phyloP scores from a whole-genome alignment of 345 rosid species.

The Arabis hirsuta region DNA sequence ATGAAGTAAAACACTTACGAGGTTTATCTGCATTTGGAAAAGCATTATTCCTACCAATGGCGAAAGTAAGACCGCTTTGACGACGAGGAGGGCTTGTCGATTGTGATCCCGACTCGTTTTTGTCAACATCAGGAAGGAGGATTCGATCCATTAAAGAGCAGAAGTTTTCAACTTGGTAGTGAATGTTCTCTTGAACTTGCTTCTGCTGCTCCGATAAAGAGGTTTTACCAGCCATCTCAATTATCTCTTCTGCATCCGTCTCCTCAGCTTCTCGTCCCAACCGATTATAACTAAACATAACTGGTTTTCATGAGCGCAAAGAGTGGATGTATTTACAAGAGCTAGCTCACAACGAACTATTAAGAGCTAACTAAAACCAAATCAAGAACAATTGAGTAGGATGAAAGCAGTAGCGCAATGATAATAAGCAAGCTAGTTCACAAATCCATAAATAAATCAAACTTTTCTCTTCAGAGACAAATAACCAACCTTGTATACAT shows the following conservation, averaged over 20 bases:
- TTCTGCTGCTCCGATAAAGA: constrained; percentile 74
- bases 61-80: constrained; percentile 80
- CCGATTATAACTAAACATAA: constrained; percentile 67
- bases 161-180: constrained; percentile 62
- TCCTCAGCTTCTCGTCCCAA: constrained; percentile 79
- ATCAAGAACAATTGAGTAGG: background rate
- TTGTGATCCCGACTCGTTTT: constrained; percentile 34
- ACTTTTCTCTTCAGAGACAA: background rate
- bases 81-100: constrained; percentile 47
- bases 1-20: constrained; percentile 50
- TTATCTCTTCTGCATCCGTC: constrained; percentile 82
- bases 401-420: background rate
- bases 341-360: background rate
- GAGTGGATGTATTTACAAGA: background rate
- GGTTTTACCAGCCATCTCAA: constrained; percentile 81
- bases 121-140: constrained; percentile 56
- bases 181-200: constrained; percentile 84
- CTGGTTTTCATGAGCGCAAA: constrained; percentile 1
- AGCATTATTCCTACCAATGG: constrained; percentile 56
- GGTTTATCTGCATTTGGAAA: constrained; percentile 43
- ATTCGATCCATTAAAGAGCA: constrained; percentile 71
- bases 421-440: background rate
- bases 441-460: background rate
- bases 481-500: constrained; percentile 72
- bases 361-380: constrained; percentile 12